These are phyloP conservation scores for Lasiodiplodia sp. DNA, from an alignment of 2,329 filamentous ascomycete genomes.

Conservation along the genomic window DNA sequence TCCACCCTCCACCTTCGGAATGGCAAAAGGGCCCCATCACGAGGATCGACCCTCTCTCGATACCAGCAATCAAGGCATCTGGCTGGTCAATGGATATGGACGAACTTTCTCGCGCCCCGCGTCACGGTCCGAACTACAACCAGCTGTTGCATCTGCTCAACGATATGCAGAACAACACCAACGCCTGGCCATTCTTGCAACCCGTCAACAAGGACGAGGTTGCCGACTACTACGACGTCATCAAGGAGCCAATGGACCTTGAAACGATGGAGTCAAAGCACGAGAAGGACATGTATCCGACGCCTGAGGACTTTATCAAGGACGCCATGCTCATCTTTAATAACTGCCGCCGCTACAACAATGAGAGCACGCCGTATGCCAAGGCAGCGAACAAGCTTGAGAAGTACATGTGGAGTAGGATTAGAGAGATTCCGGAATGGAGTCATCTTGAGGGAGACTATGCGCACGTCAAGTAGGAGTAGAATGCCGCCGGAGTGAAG, in stretches of 20 bases:
- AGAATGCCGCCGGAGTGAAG: background rate
- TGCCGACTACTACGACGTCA: constrained; percentile 98
- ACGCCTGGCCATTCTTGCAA: constrained; percentile 92
- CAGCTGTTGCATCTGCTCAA: constrained; percentile 91
- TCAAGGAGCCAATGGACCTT: constrained; percentile 97
- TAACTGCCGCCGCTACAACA: constrained; percentile 96
- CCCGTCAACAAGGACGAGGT: constrained; percentile 97
- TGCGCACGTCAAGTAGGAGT: constrained; percentile 25
- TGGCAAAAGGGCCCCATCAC: constrained; percentile 72
- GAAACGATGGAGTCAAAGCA: constrained; percentile 95
- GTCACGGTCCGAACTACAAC: constrained; percentile 96
- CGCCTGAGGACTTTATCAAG: constrained; percentile 88
- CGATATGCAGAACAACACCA: constrained; percentile 91
- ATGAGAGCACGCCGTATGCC: constrained; percentile 91
- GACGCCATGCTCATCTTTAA: constrained; percentile 91
- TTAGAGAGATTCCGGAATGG: constrained; percentile 93
- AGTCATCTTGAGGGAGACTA: constrained; percentile 44
- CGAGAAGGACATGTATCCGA: constrained; percentile 89
- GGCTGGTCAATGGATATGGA: constrained; percentile 99
- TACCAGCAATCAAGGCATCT: constrained; percentile 85
- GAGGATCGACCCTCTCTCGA: constrained; percentile 82
- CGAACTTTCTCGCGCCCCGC: constrained; percentile 89
- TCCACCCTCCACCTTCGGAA: constrained; percentile 83
- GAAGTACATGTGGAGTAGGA: constrained; percentile 94
- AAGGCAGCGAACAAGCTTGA: constrained; percentile 94